Percentiles rank a stretch among this genome's conserved stretches.
Evolutionary conservation across 2,329 filamentous ascomycete species (phyloP).

Genomic region (Aspergillus sp.): DNA sequence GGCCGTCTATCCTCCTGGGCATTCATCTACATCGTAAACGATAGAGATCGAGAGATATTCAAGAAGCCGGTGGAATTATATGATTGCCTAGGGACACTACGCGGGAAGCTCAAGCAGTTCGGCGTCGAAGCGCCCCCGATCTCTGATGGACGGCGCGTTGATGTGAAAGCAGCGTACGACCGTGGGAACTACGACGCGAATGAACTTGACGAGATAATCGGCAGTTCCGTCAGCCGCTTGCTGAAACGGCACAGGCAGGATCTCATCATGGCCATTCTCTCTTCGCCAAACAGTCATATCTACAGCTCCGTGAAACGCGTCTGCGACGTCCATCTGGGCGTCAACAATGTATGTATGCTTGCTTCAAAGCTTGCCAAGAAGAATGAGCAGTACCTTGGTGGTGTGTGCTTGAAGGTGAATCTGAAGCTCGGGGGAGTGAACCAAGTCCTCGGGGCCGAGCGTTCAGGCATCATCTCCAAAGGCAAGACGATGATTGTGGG

Average conservation of each 20-base stretch:
- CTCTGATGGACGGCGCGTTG: constrained; percentile 22
- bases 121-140: constrained; percentile 29
- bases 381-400: constrained; percentile 63
- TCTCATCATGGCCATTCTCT: constrained; percentile 66
- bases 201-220: constrained; percentile 16
- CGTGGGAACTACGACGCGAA: constrained; percentile 19
- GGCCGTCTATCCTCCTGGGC: constrained; percentile 43
- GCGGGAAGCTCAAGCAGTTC: constrained; percentile 29
- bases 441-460: constrained; percentile 60
- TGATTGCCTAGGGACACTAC: constrained; percentile 22
- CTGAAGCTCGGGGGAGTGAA: constrained; percentile 76
- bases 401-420: constrained; percentile 78
- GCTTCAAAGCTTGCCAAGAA: constrained; percentile 53
- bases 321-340: constrained; percentile 68
- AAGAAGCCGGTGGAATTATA: constrained; percentile 13
- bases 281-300: constrained; percentile 54
- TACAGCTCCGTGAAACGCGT: constrained; percentile 71
- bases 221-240: constrained; percentile 28
- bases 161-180: constrained; percentile 13
- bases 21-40: constrained; percentile 30
- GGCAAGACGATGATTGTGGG: constrained; percentile 84
- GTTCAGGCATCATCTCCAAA: constrained; percentile 64
- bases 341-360: constrained; percentile 70
- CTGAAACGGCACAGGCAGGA: constrained; percentile 25
- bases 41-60: constrained; percentile 10